These are phyloP conservation scores for Grosmannia huntii DNA, from an alignment of 2,329 filamentous ascomycete species.

Conservation along the genomic window DNA sequence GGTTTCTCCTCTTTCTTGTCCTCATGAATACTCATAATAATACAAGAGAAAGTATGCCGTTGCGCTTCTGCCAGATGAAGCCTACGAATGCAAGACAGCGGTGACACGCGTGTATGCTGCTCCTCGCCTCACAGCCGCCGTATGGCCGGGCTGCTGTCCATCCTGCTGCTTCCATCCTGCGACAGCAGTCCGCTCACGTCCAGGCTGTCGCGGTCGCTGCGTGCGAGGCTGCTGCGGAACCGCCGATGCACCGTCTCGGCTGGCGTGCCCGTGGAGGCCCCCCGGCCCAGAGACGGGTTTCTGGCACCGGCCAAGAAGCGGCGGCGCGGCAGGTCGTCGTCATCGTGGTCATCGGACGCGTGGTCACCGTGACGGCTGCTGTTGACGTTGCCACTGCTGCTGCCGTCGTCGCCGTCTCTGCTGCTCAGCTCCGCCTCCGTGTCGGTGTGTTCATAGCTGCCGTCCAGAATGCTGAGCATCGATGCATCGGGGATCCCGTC, in stretches of 20 bases:
- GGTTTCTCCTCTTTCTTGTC: background rate
- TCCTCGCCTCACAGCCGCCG: slow-evolving; percentile 20
- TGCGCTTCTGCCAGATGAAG: background rate
- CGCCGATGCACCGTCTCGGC: slow-evolving; percentile 11
- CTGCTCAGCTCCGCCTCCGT: slow-evolving; percentile 52
- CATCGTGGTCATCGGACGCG: slow-evolving; percentile 27
- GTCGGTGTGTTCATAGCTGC: slow-evolving; percentile 65
- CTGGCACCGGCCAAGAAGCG: slow-evolving; percentile 5
- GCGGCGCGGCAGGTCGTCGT: slow-evolving; percentile 6
- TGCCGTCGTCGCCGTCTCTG: slow-evolving; percentile 5
- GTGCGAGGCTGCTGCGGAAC: slow-evolving; percentile 24
- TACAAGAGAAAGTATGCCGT: background rate
- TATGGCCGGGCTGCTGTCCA: slow-evolving; percentile 40
- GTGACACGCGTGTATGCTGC: too few relatives aligned
- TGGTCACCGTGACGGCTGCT: background rate
- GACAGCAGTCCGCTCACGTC: slow-evolving; percentile 45
- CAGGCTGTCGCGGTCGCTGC: slow-evolving; percentile 36
- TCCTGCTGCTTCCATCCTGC: slow-evolving; percentile 43
- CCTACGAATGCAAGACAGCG: too few relatives aligned
- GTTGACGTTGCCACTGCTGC: background rate
- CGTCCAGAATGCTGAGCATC: slow-evolving; percentile 8
- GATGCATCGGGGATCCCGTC: slow-evolving; percentile 50
- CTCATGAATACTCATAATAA: background rate
- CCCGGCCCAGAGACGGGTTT: background rate
- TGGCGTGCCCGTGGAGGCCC: background rate